A percentile compares a stretch with the other conserved stretches of the same genome.
Evolutionary conservation across 164 flowering plant species (phyloP).

Genomic region (Cinnamomum chago): DNA sequence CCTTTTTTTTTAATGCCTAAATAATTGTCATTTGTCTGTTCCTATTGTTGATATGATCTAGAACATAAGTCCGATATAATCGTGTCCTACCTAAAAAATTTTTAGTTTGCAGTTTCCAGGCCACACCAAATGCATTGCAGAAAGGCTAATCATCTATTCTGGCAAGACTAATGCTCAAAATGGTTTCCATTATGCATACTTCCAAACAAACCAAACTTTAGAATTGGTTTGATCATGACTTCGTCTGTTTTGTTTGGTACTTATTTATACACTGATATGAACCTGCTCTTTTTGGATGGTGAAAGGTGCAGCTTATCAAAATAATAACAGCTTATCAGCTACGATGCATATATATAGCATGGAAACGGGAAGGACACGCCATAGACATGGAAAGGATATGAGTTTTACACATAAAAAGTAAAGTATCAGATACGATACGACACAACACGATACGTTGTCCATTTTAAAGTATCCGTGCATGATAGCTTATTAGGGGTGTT

Average conservation of each 20-base stretch:
- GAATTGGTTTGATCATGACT: no score
- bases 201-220: not conserved
- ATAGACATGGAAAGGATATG: no score
- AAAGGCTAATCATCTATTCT: not conserved
- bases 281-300: not conserved
- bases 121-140: not conserved
- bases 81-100: not conserved
- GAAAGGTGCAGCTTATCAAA: not conserved
- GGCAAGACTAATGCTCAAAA: no score
- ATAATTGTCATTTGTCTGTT: not conserved
- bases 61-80: not conserved
- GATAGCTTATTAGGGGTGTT: no score
- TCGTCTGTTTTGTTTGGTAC: not conserved
- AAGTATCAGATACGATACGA: no score
- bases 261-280: not conserved
- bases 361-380: no score
- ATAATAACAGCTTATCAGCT: not conserved
- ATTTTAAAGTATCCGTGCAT: no score
- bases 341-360: no score
- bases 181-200: not conserved
- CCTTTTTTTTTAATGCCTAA: not conserved
- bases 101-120: not conserved
- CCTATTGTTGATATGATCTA: not conserved
- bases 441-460: no score
- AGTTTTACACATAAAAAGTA: no score